Evolutionary conservation across 2,329 filamentous ascomycete species (phyloP), one percentile per base, ranked within the genome.

Genomic region (Microdochium trichocladiopsis): DNA sequence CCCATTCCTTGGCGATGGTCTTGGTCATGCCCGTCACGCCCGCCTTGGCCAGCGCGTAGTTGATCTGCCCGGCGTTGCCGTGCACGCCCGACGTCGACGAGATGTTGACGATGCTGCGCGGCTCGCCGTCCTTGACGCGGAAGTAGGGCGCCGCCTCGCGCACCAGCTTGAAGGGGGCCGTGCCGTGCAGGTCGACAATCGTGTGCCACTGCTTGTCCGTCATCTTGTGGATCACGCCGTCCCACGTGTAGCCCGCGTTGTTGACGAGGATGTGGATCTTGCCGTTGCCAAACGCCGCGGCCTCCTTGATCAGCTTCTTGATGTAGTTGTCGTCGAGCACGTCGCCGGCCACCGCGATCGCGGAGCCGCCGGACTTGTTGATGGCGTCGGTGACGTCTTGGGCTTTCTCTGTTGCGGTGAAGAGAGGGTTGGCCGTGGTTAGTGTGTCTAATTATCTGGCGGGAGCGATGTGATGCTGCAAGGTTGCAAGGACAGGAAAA

Each of bases 251-350:
- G 43, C 90, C 90, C 1, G 90, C 91, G 67, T 95, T 95, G 71
- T 95, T 95, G 54, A 95, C 88, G 52, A 95, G 86, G 66, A 94
- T 87, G 69, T 95, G 87, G 56, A 96, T 91, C 76, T 95, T 95
- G 63, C 90, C 90, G 57, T 79, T 75, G 53, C 91, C 91, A 64
- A 95, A 95, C 48, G 85, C 86, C 1, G 88, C 90, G 0, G 90
- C 79, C 63, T 84, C 82, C 64, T 84, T 76, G 24, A 95, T 83
- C n/a, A 95, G 79, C 10, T 76, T 72, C 55, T 82, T 77, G 64
- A 92, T 78, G 69, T 94, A 93, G 21, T 75, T 72, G 48, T 82
- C 74, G 64, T 89, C 79, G 22, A 90, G 78, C 64, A 95, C 81
- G 64, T 95, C 90, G 54, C 91, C 91, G 0, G 83, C 74, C 0